Percentiles rank a stretch among this genome's conserved stretches.
These are phyloP conservation scores for Candida glaebosa DNA, from an alignment of 805 yeast species.

Conservation along the genomic window DNA sequence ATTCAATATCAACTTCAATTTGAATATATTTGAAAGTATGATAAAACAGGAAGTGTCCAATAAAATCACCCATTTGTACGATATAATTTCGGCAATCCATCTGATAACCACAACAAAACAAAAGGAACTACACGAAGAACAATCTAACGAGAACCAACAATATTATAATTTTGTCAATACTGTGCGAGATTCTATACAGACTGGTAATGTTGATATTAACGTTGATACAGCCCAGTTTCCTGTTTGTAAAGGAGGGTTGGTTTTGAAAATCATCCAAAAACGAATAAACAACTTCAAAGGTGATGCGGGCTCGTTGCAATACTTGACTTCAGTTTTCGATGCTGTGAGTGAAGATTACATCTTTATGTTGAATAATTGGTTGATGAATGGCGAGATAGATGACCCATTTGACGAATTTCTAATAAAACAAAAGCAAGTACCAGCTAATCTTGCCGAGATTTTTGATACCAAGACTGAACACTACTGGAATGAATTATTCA, in stretches of 20 bases:
- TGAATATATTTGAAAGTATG: constrained; percentile 51
- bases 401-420: constrained; percentile 85
- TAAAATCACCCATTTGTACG: constrained; percentile 52
- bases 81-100: constrained; percentile 51
- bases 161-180: constrained; percentile 31
- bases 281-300: constrained; percentile 61
- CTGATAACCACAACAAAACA: constrained; percentile 40
- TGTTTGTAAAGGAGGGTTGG: constrained; percentile 74
- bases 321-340: constrained; percentile 51
- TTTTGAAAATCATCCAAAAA: constrained; percentile 58
- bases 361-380: constrained; percentile 73
- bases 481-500: constrained; percentile 72
- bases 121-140: neutral
- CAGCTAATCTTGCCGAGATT: constrained; percentile 19
- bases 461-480: constrained; percentile 48
- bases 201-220: constrained; percentile 47
- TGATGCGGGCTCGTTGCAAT: constrained; percentile 51
- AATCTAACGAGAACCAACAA: constrained; percentile 8
- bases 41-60: constrained; percentile 24
- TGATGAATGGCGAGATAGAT: constrained; percentile 63
- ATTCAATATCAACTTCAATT: constrained; percentile 48
- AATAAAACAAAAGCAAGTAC: constrained; percentile 45
- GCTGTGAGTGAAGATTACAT: constrained; percentile 63
- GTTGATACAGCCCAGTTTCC: constrained; percentile 49
- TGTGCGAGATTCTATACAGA: constrained; percentile 39